Conservation (phyloP, 2,329 filamentous ascomycete species). For the Botrytis byssoidea region DNA sequence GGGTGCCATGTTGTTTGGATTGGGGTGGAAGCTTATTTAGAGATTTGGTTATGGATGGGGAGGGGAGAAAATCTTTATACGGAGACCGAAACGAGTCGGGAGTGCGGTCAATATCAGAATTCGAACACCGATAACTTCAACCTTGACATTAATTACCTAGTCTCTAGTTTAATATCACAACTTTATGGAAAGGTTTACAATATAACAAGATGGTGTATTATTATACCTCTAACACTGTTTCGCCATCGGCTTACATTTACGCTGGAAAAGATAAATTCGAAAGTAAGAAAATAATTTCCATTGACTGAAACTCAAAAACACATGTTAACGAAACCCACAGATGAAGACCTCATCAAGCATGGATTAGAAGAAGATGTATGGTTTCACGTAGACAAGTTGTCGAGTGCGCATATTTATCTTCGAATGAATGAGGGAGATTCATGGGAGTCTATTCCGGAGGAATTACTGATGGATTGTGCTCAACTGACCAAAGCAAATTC, state of each 20-base stretch:
- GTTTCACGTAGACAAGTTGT: slow-evolving; percentile 98
- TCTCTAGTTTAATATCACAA: not conserved
- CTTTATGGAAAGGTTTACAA: slow-evolving; percentile 30
- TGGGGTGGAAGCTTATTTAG: slow-evolving; percentile 16
- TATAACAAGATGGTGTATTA: slow-evolving; percentile 79
- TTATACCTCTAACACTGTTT: slow-evolving; percentile 82
- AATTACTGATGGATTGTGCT: slow-evolving; percentile 81
- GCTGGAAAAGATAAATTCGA: slow-evolving; percentile 99
- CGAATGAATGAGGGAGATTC: slow-evolving; percentile 73
- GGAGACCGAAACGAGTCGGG: slow-evolving; percentile 28
- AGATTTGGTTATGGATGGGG: slow-evolving; percentile 21
- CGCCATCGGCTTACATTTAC: slow-evolving; percentile 84
- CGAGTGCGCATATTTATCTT: slow-evolving; percentile 93
- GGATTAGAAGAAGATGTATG: slow-evolving; percentile 96
- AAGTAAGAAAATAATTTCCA: slow-evolving; percentile 57
- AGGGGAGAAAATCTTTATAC: slow-evolving; percentile 28
- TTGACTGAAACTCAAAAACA: not conserved
- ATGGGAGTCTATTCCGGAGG: slow-evolving; percentile 79
- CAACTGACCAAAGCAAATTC: slow-evolving; percentile 98
- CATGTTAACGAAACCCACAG: slow-evolving; percentile 48
- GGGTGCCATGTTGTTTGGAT: slow-evolving; percentile 37
- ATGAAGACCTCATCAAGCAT: slow-evolving; percentile 93
- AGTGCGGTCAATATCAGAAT: slow-evolving; percentile 37
- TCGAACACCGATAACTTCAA: not conserved
- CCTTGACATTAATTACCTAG: not conserved